A percentile compares a stretch with the other conserved stretches of the same genome.
Evolutionary conservation across 257 asterid genomes (phyloP).

Genomic region (Linaria vulgaris): DNA sequence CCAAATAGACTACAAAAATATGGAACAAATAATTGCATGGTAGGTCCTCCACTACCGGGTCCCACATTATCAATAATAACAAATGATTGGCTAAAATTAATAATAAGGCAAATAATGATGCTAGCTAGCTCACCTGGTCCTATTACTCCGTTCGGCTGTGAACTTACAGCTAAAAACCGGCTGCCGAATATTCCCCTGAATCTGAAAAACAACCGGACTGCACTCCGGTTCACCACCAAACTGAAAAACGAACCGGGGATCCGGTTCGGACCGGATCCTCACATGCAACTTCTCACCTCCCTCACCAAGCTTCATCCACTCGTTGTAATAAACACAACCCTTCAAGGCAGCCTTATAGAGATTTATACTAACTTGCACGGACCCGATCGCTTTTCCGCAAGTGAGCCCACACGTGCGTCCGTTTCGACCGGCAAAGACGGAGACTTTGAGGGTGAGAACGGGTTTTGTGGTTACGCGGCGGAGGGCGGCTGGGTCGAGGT

Average conservation of each 20-base stretch:
- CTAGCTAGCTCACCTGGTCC: slow-evolving; percentile 68
- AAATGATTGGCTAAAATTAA: slow-evolving; percentile 28
- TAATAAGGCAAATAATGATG: background rate
- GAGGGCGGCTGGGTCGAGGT: slow-evolving; percentile 71
- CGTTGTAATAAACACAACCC: slow-evolving; percentile 49
- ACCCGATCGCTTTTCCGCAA: slow-evolving; percentile 58
- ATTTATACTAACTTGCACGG: slow-evolving; percentile 38
- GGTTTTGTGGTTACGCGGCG: slow-evolving; percentile 53
- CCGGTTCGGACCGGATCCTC: slow-evolving; percentile 74
- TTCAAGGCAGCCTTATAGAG: slow-evolving; percentile 44
- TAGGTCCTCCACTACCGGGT: too few relatives aligned
- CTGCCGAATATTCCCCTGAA: slow-evolving; percentile 75
- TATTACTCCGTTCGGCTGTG: slow-evolving; percentile 66
- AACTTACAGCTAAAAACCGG: slow-evolving; percentile 97
- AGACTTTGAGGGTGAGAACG: slow-evolving; percentile 40
- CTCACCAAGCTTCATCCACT: slow-evolving; percentile 72
- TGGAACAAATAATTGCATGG: too few relatives aligned
- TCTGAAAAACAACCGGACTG: slow-evolving; percentile 85
- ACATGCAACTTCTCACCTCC: slow-evolving; percentile 46
- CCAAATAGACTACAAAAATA: background rate
- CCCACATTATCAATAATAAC: slow-evolving; percentile 29
- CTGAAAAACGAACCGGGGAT: slow-evolving; percentile 83
- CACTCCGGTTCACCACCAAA: slow-evolving; percentile 94
- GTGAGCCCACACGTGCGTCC: slow-evolving; percentile 73
- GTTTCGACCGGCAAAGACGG: slow-evolving; percentile 68